A percentile compares a stretch with the other conserved stretches of the same genome.
These are phyloP conservation scores for Venturia aucupariae DNA, from an alignment of 2,329 filamentous ascomycete genomes.

Conservation along the genomic window DNA sequence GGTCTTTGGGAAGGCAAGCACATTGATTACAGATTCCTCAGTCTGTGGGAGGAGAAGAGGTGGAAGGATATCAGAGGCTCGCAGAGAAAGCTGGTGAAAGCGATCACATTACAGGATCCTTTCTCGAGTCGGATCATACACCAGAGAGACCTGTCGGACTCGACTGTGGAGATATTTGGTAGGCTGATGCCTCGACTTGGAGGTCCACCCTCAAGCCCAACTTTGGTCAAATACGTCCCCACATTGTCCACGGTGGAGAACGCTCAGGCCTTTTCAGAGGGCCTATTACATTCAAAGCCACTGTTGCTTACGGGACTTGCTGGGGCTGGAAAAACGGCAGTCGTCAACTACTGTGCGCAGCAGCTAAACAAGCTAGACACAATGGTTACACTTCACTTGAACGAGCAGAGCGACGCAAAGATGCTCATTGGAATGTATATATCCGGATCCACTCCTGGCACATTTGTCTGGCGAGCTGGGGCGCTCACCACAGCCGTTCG, in stretches of 20 bases:
- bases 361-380: slow-evolving; percentile 67
- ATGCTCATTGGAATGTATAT: slow-evolving; percentile 92
- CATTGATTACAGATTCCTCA: slow-evolving; percentile 71
- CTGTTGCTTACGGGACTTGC: slow-evolving; percentile 74
- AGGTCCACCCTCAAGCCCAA: slow-evolving; percentile 23
- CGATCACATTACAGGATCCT: not conserved
- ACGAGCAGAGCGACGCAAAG: slow-evolving; percentile 97
- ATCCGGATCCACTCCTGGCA: slow-evolving; percentile 75
- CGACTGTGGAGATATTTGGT: slow-evolving; percentile 27
- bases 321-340: slow-evolving; percentile 82
- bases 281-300: slow-evolving; percentile 59
- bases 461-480: slow-evolving; percentile 86
- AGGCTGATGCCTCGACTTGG: slow-evolving; percentile 31
- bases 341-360: slow-evolving; percentile 73
- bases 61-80: slow-evolving; percentile 28
- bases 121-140: not conserved
- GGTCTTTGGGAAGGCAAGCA: slow-evolving; percentile 65
- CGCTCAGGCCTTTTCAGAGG: slow-evolving; percentile 56
- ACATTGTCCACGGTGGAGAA: slow-evolving; percentile 68
- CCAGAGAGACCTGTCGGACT: slow-evolving; percentile 22
- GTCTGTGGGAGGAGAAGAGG: slow-evolving; percentile 53
- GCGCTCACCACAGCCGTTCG: slow-evolving; percentile 87
- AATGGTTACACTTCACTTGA: slow-evolving; percentile 91
- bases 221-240: slow-evolving; percentile 37
- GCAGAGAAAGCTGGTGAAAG: not conserved